Evolutionary conservation across 805 yeast genomes (phyloP), one percentile per base, ranked within the genome.

Genomic region (Starmerella etchellsii): DNA sequence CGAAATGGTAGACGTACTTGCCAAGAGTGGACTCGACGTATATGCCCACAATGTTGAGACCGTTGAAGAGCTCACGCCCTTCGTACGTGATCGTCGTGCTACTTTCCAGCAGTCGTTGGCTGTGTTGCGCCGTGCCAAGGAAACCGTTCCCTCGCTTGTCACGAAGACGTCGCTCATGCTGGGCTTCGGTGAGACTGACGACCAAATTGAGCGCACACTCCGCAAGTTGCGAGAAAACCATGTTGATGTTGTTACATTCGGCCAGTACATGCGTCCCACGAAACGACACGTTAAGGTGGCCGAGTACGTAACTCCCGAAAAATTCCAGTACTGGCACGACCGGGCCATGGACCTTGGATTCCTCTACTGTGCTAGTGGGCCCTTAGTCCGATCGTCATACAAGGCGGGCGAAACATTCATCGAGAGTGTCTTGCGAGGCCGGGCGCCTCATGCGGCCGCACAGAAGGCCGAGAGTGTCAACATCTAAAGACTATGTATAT

Each of bases 241-340:
- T 8, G 91, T 94, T 60, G 97, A 91, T 56, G 94, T 91, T 37
- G 95, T 91, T 15, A 91, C 99, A 0, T 91, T 91, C 63, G 99
- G 99, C 28, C 99, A 91, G 64, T 91, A 91, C 62, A 91, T 91
- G 96, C 73, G 98, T 59, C 99, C 99, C 34, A 91, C 99, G 2
- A 91, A 82, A 63, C 77, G 98, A 57, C 99, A 91, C 61, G 85
- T 91, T 93, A 87, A 87, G 65, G 99, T 91, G 32, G 95, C 83
- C 10, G 96, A 88, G 52, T 91, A 91, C 55, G 74, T 91, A 16
- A 80, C 76, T 21, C 99, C 99, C 2, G 95, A 82, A 52, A 85
- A 84, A 60, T 91, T 91, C 59, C 94, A 87, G 45, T 70, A 79
- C 58, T 91, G 98, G 98, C 84, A 78, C 55, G 75, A 80, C 42